Conservation (phyloP, 2,329 filamentous ascomycete species). For the Emericellopsis atlantica region DNA sequence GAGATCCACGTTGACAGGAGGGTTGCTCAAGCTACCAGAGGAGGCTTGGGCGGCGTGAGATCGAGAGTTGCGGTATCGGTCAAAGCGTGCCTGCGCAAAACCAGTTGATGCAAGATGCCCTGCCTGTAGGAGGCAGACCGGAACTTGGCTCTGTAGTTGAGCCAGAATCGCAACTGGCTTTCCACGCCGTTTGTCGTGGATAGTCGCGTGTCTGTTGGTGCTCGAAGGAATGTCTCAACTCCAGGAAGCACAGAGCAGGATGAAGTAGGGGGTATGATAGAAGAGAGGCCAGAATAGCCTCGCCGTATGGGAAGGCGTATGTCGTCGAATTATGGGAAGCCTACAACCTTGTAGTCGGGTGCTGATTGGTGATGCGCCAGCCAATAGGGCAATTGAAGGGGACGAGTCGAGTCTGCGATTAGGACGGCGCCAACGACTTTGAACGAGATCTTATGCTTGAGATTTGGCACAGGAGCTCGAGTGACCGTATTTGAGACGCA, state of each 20-base stretch:
- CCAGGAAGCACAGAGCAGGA: too few species aligned
- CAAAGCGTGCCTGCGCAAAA: slow-evolving; percentile 10
- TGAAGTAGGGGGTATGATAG: too few species aligned
- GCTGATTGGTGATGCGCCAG: too few species aligned
- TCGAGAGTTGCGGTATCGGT: slow-evolving; percentile 13
- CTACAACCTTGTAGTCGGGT: too few species aligned
- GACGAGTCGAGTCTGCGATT: too few species aligned
- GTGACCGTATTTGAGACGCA: too few species aligned
- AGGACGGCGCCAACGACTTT: neutral
- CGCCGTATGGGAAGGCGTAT: too few species aligned
- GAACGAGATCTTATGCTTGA: neutral
- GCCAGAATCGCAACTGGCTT: slow-evolving; percentile 21
- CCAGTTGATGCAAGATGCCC: slow-evolving; percentile 16
- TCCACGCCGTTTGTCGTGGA: neutral
- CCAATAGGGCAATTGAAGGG: too few species aligned
- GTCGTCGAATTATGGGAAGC: too few species aligned
- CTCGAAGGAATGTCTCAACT: too few species aligned
- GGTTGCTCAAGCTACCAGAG: neutral
- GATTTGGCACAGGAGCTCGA: too few species aligned
- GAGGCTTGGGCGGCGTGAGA: neutral
- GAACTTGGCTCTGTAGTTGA: slow-evolving; percentile 27
- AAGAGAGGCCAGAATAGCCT: too few species aligned
- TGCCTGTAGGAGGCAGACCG: slow-evolving; percentile 27
- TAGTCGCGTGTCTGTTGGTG: neutral
- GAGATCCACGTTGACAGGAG: neutral